Evolutionary conservation across 2,329 filamentous ascomycete genomes (phyloP), one percentile per base, ranked within the genome.

Genomic region (Scopulariopsis brevicaulis): DNA sequence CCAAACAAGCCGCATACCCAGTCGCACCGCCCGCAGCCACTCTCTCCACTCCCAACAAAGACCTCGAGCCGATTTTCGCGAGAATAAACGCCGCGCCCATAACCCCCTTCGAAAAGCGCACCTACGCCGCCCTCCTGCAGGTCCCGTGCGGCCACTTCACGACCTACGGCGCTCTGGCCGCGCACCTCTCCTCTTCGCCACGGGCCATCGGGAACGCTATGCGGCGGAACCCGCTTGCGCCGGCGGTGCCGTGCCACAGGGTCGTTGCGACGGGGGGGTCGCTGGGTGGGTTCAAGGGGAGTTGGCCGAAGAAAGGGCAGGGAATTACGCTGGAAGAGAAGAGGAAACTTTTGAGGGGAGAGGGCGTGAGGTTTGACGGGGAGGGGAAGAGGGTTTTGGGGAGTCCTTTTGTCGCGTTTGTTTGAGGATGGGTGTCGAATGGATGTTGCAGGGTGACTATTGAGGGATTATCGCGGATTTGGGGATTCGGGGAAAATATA

Each of bases 191-290:
- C 12, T 90, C 87, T 24, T 89, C 86, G 3, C 86, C 89, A 1
- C 78, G 89, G 50, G 89, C 89, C 0, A 82, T 94, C 5, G 89
- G 89, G 18, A 90, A 88, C 60, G 89, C 89, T 1, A 76, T 95
- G 66, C 80, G 87, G 20, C 75, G 79, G 11, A 96, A 96, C 67
- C 90, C 90, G 0, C 95, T 93, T 65, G 90, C 90, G 15, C 90
- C 90, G 0, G 79, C 82, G 37, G 86, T 93, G 4, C 90, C 90
- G 1, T 95, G 90, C 61, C 90, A 95, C 70, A 80, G 90, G 11
- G 86, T 93, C 24, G 81, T 95, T 53, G 87, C 88, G 6, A 85
- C 83, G 48, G 85, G 85, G 56, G 85, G 88, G 14, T 76, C 77
- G n/a, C 70, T 90, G 24, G 87, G 87, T 50, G 86, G 86, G 0